phyloP scores from a whole-genome alignment of 1,284 basidiomycete species.

The Rhodofomes roseus region DNA sequence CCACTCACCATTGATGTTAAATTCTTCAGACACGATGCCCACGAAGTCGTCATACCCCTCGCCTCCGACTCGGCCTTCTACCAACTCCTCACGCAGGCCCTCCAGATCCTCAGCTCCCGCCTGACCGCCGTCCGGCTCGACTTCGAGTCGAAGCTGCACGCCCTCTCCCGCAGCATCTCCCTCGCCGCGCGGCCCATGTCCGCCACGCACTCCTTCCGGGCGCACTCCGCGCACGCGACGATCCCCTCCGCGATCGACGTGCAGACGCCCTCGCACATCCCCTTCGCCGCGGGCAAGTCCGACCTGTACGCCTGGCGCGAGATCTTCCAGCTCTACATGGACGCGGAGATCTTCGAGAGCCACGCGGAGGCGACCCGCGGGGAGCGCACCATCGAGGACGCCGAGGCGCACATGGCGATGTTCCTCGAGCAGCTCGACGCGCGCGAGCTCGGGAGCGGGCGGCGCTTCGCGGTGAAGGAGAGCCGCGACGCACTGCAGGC shows the following conservation, averaged over 20 bases:
- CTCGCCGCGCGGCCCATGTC: constrained; percentile 58
- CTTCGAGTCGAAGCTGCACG: constrained; percentile 61
- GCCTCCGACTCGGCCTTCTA: constrained; percentile 83
- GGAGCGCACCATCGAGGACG: constrained; percentile 72
- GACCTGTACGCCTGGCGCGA: constrained; percentile 94
- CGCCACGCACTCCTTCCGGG: constrained; percentile 39
- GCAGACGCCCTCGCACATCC: constrained; percentile 10
- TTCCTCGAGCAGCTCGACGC: constrained; percentile 72
- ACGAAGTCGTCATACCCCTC: constrained; percentile 79
- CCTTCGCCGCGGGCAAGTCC: constrained; percentile 32
- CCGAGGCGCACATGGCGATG: constrained; percentile 65
- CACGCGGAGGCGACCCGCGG: constrained; percentile 71
- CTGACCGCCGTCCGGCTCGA: constrained; percentile 58
- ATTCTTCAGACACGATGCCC: constrained; percentile 13
- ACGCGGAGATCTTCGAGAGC: constrained; percentile 86
- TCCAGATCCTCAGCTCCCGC: constrained; percentile 68
- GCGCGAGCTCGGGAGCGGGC: constrained; percentile 53
- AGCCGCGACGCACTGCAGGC: constrained; percentile 69
- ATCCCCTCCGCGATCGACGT: constrained; percentile 35
- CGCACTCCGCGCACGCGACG: constrained; percentile 40
- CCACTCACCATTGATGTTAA: background rate
- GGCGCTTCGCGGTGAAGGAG: constrained; percentile 59
- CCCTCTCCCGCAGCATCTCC: constrained; percentile 61
- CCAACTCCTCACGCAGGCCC: constrained; percentile 68
- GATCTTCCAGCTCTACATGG: constrained; percentile 87